Base-by-base conservation (phyloP, 1,284 basidiomycete species). In the Sanghuangporus sanghuang region DNA sequence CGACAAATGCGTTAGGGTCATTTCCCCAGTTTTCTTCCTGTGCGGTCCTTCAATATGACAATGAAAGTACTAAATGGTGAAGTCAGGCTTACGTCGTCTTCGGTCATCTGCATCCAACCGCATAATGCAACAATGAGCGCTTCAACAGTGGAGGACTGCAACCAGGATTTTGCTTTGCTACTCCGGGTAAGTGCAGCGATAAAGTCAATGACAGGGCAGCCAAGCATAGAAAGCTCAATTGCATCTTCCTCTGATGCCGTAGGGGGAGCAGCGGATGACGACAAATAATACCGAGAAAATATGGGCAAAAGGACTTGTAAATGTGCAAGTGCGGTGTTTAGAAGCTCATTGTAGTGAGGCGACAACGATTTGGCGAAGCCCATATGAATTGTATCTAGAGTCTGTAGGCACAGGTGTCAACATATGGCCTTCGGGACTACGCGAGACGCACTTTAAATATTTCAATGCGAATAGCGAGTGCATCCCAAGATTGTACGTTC, bases 1-100 rank as follows among this genome's bases (percentile, higher is more conserved):
- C 90, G 27, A 98, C 89, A 72, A 98, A 98, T 2, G 90, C 87
- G 68, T 97, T 96, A 1, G 93, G 86, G 70, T 98, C 92, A 61
- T 80, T 85, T 3, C 85, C 85, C 96, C 96, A 98, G 46, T 87
- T 90, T 57, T 96, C 94, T 73, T 96, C 95, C 91, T 96, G 66
- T 21, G 57, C 61, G 32, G 6, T 16, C 21, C 44, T 16, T 46
- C 44, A 46, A 18, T 46, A n/a, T 6, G 44, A 9, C 27, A 40
- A 50, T 40, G 46, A 63, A 52, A 18, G 64, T 57, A 52, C 14
- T 49, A 44, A 38, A 46, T 46, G 57, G 38, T 62, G 8, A 52
- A 36, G 9, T 27, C 18, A 59, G 62, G 35, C 84, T 68, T 70
- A 93, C 93, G 71, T 98, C 93, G 61, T 96, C 93, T 16, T 84